phyloP scores from a whole-genome alignment of 2,329 filamentous ascomycete genomes.

The Furcasterigmium sp. region DNA sequence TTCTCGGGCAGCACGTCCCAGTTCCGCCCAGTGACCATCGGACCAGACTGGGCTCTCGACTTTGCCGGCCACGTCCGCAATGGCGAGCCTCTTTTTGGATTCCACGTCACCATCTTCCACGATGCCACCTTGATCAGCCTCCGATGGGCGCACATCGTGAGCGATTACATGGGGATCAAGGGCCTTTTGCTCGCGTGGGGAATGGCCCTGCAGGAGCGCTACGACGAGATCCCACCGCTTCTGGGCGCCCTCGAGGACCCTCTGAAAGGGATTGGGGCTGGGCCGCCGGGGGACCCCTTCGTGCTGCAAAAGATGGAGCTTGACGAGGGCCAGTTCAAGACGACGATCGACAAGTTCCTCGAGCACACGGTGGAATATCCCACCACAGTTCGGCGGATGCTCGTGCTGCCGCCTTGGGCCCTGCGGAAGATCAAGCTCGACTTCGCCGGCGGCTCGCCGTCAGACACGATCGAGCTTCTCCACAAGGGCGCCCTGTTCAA shows the following conservation, averaged over 20 bases:
- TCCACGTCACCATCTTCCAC: slow-evolving; percentile 41
- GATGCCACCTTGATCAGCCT: slow-evolving; percentile 44
- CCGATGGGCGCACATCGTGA: slow-evolving; percentile 38
- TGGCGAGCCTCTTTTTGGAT: slow-evolving; percentile 38
- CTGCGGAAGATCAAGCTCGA: too few species aligned
- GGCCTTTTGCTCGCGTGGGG: slow-evolving; percentile 38
- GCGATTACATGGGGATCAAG: slow-evolving; percentile 36
- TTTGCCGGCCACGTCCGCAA: slow-evolving; percentile 31
- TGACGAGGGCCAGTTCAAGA: too few species aligned
- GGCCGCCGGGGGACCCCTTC: too few species aligned
- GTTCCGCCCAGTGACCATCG: slow-evolving; percentile 11
- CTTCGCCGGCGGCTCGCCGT: too few species aligned
- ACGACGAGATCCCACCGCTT: slow-evolving; percentile 16
- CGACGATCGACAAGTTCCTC: too few species aligned
- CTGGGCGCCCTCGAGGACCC: slow-evolving; percentile 26
- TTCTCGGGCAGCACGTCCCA: background rate
- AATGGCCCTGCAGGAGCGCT: too few species aligned
- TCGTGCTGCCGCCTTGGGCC: too few species aligned
- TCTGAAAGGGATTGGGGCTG: slow-evolving; percentile 10
- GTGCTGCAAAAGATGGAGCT: too few species aligned
- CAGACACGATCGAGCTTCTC: too few species aligned
- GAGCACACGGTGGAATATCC: too few species aligned
- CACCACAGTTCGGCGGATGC: too few species aligned
- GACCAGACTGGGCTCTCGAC: slow-evolving; percentile 11
- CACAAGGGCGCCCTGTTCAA: too few species aligned